phyloP scores from a whole-genome alignment of 2,329 filamentous ascomycete species.

The Chaetomiaceae sp. region DNA sequence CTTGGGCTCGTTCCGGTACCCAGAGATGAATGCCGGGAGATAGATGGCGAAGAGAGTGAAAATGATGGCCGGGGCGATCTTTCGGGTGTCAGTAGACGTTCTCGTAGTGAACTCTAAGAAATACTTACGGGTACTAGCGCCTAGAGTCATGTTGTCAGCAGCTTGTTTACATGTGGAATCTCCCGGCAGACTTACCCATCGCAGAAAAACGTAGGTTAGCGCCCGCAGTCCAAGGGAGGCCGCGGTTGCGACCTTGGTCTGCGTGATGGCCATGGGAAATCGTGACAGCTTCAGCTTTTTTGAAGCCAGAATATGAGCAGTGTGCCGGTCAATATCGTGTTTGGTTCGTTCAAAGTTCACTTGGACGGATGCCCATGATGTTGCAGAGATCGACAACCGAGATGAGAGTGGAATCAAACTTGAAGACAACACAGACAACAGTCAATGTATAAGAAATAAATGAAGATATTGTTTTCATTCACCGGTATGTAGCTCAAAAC shows the following conservation, averaged over 20 bases:
- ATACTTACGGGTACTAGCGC: constrained; percentile 36
- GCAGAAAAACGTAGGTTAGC: constrained; percentile 53
- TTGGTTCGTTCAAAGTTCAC: not conserved
- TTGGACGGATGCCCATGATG: not conserved
- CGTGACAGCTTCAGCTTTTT: not conserved
- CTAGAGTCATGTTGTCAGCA: constrained; percentile 21
- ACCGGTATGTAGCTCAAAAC: not conserved
- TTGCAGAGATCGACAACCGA: too few species aligned
- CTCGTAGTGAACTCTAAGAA: not conserved
- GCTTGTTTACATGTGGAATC: not conserved
- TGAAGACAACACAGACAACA: not conserved
- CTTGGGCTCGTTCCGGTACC: constrained; percentile 52
- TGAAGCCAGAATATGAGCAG: not conserved
- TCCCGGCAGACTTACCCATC: constrained; percentile 49
- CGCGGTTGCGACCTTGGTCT: constrained; percentile 35
- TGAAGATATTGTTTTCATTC: not conserved
- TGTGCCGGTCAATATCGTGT: not conserved
- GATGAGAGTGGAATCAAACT: not conserved
- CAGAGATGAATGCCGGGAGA: constrained; percentile 57
- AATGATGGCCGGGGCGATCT: constrained; percentile 35
- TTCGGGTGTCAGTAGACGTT: constrained; percentile 8
- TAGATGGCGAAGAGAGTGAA: constrained; percentile 64
- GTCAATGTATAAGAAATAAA: not conserved
- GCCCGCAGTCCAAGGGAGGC: constrained; percentile 49
- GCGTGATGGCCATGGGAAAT: constrained; percentile 27